Evolutionary conservation across 805 yeast species (phyloP).

Genomic region (Isabelozyma heimii): DNA sequence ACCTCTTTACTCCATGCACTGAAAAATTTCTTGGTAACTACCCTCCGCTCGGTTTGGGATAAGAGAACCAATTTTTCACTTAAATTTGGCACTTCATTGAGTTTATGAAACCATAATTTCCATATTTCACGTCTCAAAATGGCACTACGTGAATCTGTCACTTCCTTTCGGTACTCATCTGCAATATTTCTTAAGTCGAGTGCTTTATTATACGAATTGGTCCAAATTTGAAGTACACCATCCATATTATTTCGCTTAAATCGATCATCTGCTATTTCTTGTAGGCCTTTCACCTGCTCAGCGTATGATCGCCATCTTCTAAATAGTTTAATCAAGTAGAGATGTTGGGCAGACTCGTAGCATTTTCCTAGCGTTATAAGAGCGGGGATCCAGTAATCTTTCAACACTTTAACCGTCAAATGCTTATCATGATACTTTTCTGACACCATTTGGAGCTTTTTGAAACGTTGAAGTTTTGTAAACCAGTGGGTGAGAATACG

Average conservation of each 20-base stretch:
- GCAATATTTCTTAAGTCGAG: neutral
- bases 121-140: neutral
- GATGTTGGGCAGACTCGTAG: neutral
- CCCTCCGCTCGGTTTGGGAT: conserved; percentile 9
- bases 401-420: conserved; percentile 3
- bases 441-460: conserved; percentile 2
- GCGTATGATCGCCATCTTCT: neutral
- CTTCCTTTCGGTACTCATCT: neutral
- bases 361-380: neutral
- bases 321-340: neutral
- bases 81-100: conserved; percentile 4
- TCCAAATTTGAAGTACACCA: neutral
- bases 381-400: conserved; percentile 1
- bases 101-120: conserved; percentile 4
- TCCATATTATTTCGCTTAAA: neutral
- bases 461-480: conserved; percentile 1
- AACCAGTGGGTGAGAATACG: conserved; percentile 11
- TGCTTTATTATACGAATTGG: neutral
- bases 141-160: neutral
- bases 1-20: conserved; percentile 10
- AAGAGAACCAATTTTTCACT: neutral
- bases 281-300: neutral
- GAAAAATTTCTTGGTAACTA: conserved; percentile 11
- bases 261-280: neutral
- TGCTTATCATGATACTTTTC: conserved; percentile 6